Percentiles rank a stretch among this genome's conserved stretches.
phyloP scores from a whole-genome alignment of 192 early-diverging fungal genomes.

The Coemansia guatemalensis region DNA sequence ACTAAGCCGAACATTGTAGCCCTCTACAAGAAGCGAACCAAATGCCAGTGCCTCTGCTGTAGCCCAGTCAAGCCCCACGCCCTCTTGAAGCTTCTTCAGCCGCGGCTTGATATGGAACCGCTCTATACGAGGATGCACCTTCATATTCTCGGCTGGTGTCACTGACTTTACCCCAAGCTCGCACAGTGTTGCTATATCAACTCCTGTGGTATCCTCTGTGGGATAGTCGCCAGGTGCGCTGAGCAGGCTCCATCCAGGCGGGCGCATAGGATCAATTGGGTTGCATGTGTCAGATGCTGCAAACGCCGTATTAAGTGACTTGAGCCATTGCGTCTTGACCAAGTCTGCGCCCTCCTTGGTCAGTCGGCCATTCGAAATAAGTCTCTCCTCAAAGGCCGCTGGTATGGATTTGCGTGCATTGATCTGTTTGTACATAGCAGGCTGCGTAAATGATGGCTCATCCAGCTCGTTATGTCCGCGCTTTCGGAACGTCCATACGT shows the following conservation, averaged over 20 bases:
- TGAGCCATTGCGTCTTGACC: slow-evolving; percentile 22
- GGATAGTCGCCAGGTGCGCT: slow-evolving; percentile 10
- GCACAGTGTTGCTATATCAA: slow-evolving; percentile 59
- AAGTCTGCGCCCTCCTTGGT: slow-evolving; percentile 19
- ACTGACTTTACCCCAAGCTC: slow-evolving; percentile 80
- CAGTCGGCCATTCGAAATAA: slow-evolving; percentile 26
- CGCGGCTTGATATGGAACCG: slow-evolving; percentile 92
- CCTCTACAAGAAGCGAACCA: slow-evolving; percentile 81
- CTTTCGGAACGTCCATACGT: slow-evolving; percentile 91
- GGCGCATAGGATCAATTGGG: slow-evolving; percentile 16
- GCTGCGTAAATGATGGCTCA: slow-evolving; percentile 96
- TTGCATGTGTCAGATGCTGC: slow-evolving; percentile 26
- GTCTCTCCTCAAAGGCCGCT: slow-evolving; percentile 71
- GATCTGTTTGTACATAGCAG: slow-evolving; percentile 91
- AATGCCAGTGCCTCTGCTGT: slow-evolving; percentile 92
- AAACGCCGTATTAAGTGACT: slow-evolving; percentile 35
- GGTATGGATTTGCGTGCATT: slow-evolving; percentile 77
- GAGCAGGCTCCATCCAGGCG: slow-evolving; percentile 25
- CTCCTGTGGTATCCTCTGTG: slow-evolving; percentile 56
- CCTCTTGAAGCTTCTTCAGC: slow-evolving; percentile 67
- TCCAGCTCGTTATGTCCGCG: slow-evolving; percentile 98
- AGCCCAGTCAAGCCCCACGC: slow-evolving; percentile 88
- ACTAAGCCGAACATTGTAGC: slow-evolving; percentile 86
- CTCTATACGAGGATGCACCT: slow-evolving; percentile 78
- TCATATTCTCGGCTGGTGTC: slow-evolving; percentile 57